Conservation (phyloP, 2,329 filamentous ascomycete species). For the Colletotrichum musicola region DNA sequence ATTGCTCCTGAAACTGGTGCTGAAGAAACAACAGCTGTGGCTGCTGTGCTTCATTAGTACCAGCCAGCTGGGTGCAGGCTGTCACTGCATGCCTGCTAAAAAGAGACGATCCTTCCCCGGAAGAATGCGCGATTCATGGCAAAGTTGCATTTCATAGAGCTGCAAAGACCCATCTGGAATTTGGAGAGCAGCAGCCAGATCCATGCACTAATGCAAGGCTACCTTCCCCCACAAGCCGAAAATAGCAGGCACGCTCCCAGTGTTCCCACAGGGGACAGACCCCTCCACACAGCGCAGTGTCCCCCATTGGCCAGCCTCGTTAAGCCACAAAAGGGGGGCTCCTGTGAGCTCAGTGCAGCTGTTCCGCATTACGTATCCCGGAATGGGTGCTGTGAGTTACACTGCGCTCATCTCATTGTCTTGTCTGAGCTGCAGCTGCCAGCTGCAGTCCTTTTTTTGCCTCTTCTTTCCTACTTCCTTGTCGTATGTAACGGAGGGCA, state of each 20-base stretch:
- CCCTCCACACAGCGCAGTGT: conserved; percentile 10
- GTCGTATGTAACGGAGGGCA: background rate
- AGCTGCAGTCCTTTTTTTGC: conserved; percentile 5
- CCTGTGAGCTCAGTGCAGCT: conserved; percentile 10
- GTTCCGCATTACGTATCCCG: conserved; percentile 38
- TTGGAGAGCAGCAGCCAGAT: background rate
- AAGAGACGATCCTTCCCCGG: background rate
- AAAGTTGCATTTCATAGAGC: conserved; percentile 8
- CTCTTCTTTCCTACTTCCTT: background rate
- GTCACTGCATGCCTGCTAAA: background rate
- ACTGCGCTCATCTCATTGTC: conserved; percentile 24
- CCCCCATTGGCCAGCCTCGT: conserved; percentile 30
- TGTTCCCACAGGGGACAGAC: conserved; percentile 21
- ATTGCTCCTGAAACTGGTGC: too few species aligned
- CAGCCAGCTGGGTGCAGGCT: background rate
- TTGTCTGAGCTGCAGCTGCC: conserved; percentile 32
- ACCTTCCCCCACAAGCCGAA: conserved; percentile 32
- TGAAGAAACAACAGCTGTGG: background rate
- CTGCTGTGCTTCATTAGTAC: background rate
- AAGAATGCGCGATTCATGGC: conserved; percentile 22
- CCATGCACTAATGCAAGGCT: conserved; percentile 35
- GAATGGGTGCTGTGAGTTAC: conserved; percentile 5
- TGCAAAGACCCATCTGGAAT: conserved; percentile 7
- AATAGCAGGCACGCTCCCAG: conserved; percentile 17
- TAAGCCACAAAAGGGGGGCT: conserved; percentile 30